phyloP scores from a whole-genome alignment of 2,329 filamentous ascomycete species.

The Chaetothyriales sp. region DNA sequence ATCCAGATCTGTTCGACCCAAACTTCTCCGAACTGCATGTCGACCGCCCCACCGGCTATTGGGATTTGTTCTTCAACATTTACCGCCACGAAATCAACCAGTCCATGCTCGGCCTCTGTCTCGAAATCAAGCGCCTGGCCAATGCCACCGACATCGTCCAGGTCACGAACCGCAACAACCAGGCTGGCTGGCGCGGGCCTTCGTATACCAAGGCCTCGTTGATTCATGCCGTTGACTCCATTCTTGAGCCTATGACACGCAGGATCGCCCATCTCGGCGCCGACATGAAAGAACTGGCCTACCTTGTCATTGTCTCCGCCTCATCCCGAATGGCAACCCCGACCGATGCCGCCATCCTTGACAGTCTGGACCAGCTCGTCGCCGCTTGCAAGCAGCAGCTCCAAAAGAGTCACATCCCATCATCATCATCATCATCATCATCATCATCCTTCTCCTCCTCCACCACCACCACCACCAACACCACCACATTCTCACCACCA shows the following conservation, averaged over 20 bases:
- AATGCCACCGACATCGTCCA: not conserved
- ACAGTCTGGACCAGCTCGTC: not conserved
- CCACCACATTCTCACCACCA: no score
- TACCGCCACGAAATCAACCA: slow-evolving; percentile 13
- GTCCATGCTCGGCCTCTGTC: slow-evolving; percentile 11
- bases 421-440: no score
- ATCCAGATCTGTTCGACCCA: slow-evolving; percentile 23
- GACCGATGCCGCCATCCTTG: not conserved
- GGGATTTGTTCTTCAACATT: slow-evolving; percentile 16
- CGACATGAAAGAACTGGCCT: slow-evolving; percentile 14
- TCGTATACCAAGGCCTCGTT: slow-evolving; percentile 8
- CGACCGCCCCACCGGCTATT: slow-evolving; percentile 13
- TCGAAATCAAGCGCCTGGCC: slow-evolving; percentile 11
- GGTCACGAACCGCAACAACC: not conserved
- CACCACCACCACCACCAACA: no score
- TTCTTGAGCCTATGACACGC: slow-evolving; percentile 12
- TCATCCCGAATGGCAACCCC: slow-evolving; percentile 4
- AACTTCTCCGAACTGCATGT: slow-evolving; percentile 18
- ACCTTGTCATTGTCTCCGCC: slow-evolving; percentile 10
- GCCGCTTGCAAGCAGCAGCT: not conserved
- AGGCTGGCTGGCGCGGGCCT: not conserved
- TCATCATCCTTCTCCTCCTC: no score
- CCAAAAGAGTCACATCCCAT: not conserved
- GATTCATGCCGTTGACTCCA: slow-evolving; percentile 10
- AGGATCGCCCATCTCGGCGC: slow-evolving; percentile 9